Percentiles rank a stretch among this genome's conserved stretches.
phyloP scores from a whole-genome alignment of 2,329 filamentous ascomycete species.

The Aspergillus udagawae region DNA sequence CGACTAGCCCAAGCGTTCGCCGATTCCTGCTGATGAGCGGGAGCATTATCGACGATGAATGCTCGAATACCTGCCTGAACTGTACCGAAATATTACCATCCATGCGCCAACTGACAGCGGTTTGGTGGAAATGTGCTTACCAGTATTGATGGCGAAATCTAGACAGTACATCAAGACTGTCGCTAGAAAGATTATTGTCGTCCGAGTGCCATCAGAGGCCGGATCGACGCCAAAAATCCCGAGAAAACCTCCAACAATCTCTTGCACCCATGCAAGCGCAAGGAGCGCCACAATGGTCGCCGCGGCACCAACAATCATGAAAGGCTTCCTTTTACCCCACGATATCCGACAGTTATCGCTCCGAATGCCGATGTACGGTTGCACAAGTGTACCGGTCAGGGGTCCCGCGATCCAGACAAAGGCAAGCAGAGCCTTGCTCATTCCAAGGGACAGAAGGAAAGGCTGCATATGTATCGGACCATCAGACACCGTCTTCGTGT shows the following conservation, averaged over 20 bases:
- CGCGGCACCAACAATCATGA: slow-evolving; percentile 67
- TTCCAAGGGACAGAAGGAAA: slow-evolving; percentile 72
- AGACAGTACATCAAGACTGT: slow-evolving; percentile 85
- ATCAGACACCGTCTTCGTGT: slow-evolving; percentile 1
- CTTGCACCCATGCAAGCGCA: slow-evolving; percentile 68
- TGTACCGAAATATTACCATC: slow-evolving; percentile 22
- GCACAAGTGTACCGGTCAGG: slow-evolving; percentile 71
- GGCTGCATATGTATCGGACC: slow-evolving; percentile 41
- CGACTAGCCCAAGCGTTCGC: slow-evolving; percentile 94
- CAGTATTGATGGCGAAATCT: slow-evolving; percentile 92
- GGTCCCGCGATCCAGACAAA: slow-evolving; percentile 83
- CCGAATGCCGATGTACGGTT: slow-evolving; percentile 77
- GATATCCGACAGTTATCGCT: slow-evolving; percentile 71
- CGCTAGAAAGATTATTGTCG: slow-evolving; percentile 68
- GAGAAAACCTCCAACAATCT: slow-evolving; percentile 65
- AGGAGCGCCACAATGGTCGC: slow-evolving; percentile 66
- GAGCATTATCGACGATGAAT: slow-evolving; percentile 90
- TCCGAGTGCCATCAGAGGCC: slow-evolving; percentile 62
- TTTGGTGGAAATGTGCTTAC: slow-evolving; percentile 38
- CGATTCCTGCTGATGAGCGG: slow-evolving; percentile 86
- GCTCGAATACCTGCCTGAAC: slow-evolving; percentile 89
- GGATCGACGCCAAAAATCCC: slow-evolving; percentile 66
- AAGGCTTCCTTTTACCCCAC: slow-evolving; percentile 78
- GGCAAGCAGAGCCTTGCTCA: slow-evolving; percentile 78
- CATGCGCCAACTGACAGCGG: background rate